Conservation (phyloP, 352 stramenopile genomes). For the Plasmopara halstedii region DNA sequence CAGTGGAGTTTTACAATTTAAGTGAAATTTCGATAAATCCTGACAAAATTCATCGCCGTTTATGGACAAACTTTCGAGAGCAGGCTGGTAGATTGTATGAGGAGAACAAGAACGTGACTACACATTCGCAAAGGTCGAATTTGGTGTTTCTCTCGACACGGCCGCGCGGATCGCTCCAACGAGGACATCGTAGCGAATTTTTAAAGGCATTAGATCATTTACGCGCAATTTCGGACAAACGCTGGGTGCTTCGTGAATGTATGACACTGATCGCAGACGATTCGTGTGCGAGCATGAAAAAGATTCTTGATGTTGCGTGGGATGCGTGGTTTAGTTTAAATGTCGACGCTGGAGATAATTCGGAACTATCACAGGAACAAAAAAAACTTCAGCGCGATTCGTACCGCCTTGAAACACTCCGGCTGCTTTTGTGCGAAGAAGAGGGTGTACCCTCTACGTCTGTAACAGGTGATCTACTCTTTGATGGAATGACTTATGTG, state of each 20-base stretch:
- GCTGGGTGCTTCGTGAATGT: conserved; percentile 47
- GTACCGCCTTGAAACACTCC: conserved; percentile 48
- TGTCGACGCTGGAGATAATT: conserved; percentile 1
- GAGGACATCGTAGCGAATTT: conserved; percentile 20
- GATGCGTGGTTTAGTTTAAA: conserved; percentile 16
- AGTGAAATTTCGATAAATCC: conserved; percentile 12
- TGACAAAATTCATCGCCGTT: conserved; percentile 38
- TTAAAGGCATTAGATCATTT: conserved; percentile 36
- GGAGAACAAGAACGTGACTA: background rate
- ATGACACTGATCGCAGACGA: conserved; percentile 26
- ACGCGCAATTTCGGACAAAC: conserved; percentile 29
- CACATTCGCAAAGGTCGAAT: background rate
- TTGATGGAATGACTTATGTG: conserved; percentile 30
- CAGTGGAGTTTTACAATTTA: conserved; percentile 14
- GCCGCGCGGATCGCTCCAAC: conserved; percentile 6
- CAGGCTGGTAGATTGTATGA: conserved; percentile 5
- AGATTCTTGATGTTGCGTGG: conserved; percentile 40
- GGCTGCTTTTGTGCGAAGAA: conserved; percentile 26
- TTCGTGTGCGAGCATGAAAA: conserved; percentile 49
- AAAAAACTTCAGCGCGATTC: conserved; percentile 25
- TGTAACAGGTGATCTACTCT: conserved; percentile 22
- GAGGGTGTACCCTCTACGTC: conserved; percentile 12
- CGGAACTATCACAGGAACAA: conserved; percentile 10
- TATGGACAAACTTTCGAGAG: conserved; percentile 42
- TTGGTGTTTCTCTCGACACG: conserved; percentile 15